Evolutionary conservation across 306 rosid species (phyloP).

Genomic region (Trifolium dubium): DNA sequence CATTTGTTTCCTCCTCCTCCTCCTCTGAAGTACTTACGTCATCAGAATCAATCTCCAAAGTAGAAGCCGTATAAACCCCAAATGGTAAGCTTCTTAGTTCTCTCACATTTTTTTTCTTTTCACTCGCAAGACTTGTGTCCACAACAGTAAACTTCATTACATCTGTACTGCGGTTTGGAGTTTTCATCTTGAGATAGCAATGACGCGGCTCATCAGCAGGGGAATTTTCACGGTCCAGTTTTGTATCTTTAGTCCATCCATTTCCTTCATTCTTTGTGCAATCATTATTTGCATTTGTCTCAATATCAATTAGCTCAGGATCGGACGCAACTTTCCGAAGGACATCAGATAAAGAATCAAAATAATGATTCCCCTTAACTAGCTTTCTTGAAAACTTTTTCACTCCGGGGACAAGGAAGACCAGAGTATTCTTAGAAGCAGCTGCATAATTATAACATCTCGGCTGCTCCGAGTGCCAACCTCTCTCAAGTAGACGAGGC

Average conservation of each 20-base stretch:
- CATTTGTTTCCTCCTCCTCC: conserved; percentile 44
- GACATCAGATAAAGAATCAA: conserved; percentile 81
- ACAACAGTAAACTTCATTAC: conserved; percentile 79
- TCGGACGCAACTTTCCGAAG: conserved; percentile 78
- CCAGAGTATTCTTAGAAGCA: conserved; percentile 66
- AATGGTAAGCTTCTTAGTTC: conserved; percentile 73
- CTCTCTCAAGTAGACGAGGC: conserved; percentile 96
- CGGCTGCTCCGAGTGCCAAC: conserved; percentile 99
- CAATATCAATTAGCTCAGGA: conserved; percentile 82
- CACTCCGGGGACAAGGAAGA: conserved; percentile 85
- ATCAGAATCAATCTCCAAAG: conserved; percentile 52
- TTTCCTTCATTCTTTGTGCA: conserved; percentile 54
- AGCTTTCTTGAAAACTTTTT: conserved; percentile 79
- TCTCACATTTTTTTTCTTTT: conserved; percentile 54
- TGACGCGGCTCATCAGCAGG: conserved; percentile 67
- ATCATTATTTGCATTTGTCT: conserved; percentile 45
- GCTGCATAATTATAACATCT: conserved; percentile 50
- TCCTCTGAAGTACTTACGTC: conserved; percentile 46
- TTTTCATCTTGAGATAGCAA: conserved; percentile 83
- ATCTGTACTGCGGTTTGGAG: conserved; percentile 55
- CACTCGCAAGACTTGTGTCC: conserved; percentile 74
- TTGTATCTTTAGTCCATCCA: conserved; percentile 56
- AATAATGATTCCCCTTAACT: conserved; percentile 78
- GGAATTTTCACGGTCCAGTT: conserved; percentile 55
- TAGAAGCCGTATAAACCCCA: conserved; percentile 46